Evolutionary conservation across 176 grass and related monocot species (phyloP).

Genomic region (Lolium rigidum): DNA sequence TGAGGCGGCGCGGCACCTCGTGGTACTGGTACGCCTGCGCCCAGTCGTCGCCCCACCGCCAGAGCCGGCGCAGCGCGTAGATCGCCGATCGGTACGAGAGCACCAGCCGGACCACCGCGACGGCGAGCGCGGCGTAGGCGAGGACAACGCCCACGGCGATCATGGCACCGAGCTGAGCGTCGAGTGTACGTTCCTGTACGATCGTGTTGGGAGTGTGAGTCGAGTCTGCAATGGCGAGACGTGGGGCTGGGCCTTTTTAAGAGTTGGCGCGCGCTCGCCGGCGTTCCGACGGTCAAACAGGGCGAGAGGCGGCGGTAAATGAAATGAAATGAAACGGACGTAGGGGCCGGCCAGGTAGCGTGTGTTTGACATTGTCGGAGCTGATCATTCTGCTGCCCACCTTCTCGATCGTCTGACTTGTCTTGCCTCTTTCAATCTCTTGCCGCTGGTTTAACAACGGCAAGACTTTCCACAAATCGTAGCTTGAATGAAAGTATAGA

Average conservation of each 20-base stretch:
- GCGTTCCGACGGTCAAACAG: conserved; percentile 23
- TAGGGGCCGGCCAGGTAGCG: neutral
- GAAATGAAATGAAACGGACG: neutral
- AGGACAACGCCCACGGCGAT: neutral
- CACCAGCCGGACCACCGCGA: conserved; percentile 52
- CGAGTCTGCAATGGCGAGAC: neutral
- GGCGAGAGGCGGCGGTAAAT: neutral
- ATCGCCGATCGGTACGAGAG: conserved; percentile 67
- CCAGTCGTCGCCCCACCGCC: conserved; percentile 69
- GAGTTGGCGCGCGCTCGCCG: neutral
- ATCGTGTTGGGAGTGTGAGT: neutral
- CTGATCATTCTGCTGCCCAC: neutral
- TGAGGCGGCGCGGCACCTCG: conserved; percentile 53
- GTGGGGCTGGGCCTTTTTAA: conserved; percentile 22
- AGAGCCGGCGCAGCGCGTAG: conserved; percentile 46
- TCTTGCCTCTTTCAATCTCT: too few species aligned
- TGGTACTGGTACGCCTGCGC: conserved; percentile 81
- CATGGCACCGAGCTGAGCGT: neutral
- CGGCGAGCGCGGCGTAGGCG: conserved; percentile 36
- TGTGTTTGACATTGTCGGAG: conserved; percentile 1
- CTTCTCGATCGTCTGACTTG: neutral
- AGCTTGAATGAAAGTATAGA: too few species aligned
- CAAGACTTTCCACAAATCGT: too few species aligned
- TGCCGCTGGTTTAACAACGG: too few species aligned
- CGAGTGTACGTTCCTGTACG: neutral